Evolutionary conservation across 371 early-diverging fungal species (phyloP).

Genomic region (Synchytrium microbalum): DNA sequence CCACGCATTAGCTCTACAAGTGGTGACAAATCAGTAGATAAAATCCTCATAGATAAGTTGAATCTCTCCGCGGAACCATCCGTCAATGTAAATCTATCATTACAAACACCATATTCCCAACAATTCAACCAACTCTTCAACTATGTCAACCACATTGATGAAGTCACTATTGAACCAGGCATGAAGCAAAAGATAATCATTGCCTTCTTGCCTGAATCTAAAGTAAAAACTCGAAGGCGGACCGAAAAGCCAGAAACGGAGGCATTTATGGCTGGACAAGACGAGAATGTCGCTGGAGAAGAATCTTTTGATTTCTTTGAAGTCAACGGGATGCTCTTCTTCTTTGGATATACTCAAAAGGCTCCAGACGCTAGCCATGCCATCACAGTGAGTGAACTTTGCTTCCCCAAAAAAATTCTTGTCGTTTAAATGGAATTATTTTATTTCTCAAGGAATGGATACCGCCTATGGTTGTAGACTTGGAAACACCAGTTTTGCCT

Average conservation of each 20-base stretch:
- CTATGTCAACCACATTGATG: conserved; percentile 74
- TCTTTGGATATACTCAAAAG: conserved; percentile 59
- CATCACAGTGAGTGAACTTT: background rate
- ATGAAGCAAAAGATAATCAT: conserved; percentile 59
- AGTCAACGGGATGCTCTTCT: conserved; percentile 76
- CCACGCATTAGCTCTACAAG: too few species aligned
- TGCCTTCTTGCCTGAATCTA: conserved; percentile 61
- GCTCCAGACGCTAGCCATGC: conserved; percentile 8
- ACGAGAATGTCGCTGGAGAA: conserved; percentile 15
- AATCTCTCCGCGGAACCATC: too few species aligned
- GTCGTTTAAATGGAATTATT: background rate
- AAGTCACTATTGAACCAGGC: conserved; percentile 57
- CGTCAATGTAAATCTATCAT: background rate
- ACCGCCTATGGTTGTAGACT: background rate
- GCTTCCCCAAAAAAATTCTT: background rate
- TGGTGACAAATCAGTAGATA: background rate
- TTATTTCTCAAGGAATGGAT: background rate
- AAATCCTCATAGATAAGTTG: background rate
- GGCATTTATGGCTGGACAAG: conserved; percentile 4
- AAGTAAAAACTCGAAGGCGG: conserved; percentile 10
- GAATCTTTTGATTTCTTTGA: conserved; percentile 59
- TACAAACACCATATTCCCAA: conserved; percentile 26
- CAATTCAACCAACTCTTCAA: conserved; percentile 86
- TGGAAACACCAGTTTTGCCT: background rate
- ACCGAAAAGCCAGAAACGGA: conserved; percentile 1